Conservation (phyloP, 1,284 basidiomycete species). For the Cutaneotrichosporon sp. region DNA sequence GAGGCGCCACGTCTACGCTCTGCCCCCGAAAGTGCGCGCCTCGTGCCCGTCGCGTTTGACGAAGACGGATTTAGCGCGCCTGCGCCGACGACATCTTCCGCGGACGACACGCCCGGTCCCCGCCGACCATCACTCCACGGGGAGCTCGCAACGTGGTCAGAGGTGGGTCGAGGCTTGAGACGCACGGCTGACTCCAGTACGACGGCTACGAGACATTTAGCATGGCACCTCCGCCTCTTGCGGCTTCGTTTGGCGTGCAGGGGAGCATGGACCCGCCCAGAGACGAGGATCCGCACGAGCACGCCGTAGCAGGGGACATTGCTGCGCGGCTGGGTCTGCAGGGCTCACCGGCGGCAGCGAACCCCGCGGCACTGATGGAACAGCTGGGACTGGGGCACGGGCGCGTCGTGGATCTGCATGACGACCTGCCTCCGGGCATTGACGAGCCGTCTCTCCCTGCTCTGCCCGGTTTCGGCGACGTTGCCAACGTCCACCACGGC, state of each 20-base stretch:
- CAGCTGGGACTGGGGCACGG: slow-evolving; percentile 46
- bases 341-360: slow-evolving; percentile 4
- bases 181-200: slow-evolving; percentile 33
- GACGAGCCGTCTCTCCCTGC: slow-evolving; percentile 49
- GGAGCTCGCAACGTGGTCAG: slow-evolving; percentile 41
- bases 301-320: slow-evolving; percentile 32
- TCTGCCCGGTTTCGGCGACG: slow-evolving; percentile 28
- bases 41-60: slow-evolving; percentile 26
- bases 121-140: slow-evolving; percentile 18
- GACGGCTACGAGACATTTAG: slow-evolving; percentile 50
- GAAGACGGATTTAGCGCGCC: slow-evolving; percentile 5
- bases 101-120: neutral
- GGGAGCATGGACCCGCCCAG: slow-evolving; percentile 44
- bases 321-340: slow-evolving; percentile 34
- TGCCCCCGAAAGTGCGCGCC: slow-evolving; percentile 21
- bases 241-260: slow-evolving; percentile 37
- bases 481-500: neutral
- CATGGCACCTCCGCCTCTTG: slow-evolving; percentile 40
- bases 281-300: slow-evolving; percentile 20
- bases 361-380: slow-evolving; percentile 39
- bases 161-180: slow-evolving; percentile 29
- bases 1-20: slow-evolving; percentile 20
- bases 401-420: slow-evolving; percentile 46
- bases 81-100: neutral
- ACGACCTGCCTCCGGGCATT: slow-evolving; percentile 48